Base-by-base conservation (phyloP, 345 rosid species). In the Citrus glauca region DNA sequence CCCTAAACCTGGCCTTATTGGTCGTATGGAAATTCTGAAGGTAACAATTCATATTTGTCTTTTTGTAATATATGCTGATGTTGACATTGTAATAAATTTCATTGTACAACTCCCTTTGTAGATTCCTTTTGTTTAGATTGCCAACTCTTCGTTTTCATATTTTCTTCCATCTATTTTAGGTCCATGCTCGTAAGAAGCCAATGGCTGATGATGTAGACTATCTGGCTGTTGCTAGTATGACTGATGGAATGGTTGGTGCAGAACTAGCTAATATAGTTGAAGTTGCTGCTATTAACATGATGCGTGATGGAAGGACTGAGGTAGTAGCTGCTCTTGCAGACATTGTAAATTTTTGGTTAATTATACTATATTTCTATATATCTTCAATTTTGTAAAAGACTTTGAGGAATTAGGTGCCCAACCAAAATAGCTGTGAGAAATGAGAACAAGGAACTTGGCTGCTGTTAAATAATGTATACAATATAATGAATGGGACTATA, bases 181-280 rank as follows among this genome's bases (percentile, higher is more conserved):
- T 94, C 81, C 98, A 94, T 90, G 97, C 98, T 82, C 91, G 97
- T 57, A 94, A 89, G 84, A 94, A 94, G 86, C 94, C 98, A 30
- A 91, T 94, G 95, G 97, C 98, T 60, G 94, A 90, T 72, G 97
- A 94, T 93, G 89, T 94, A 76, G 98, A 93, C 88, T 91, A 93
- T 74, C 78, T 88, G 94, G 97, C 97, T 75, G 95, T 94, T 80
- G 97, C 97, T 75, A 85, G 95, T 79, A 88, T 91, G 90, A 91
- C 97, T 32, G 97, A 93, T 79, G 98, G 97, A 78, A 94, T 94
- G 98, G 98, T 94, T 85, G 98, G 98, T 83, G 98, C 98, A 20
- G 98, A 94, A 89, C 91, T 94, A 76, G 97, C 98, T 38, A 94
- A 94, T 86, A 93, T 94, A 69, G 84, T 94, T 59, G 98, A 94